A percentile compares a stretch with the other conserved stretches of the same genome.
Conservation (phyloP, 768 basidiomycete species). For the Tulasnella sp. region DNA sequence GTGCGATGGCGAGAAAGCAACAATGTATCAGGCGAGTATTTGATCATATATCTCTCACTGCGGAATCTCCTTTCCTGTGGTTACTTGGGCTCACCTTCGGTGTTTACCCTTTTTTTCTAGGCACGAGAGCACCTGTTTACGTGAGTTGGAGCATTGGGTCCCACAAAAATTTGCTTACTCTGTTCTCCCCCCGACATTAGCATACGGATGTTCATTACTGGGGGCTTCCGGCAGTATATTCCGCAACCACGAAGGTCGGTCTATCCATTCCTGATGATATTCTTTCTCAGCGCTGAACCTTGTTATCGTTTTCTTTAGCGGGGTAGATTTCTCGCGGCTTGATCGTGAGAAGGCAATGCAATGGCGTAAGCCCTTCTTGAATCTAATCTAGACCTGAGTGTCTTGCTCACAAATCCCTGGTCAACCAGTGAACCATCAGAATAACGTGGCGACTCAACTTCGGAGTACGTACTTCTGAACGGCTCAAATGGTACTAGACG, state of each 20-base stretch:
- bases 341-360: slow-evolving; percentile 11
- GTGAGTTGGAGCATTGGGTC: background rate
- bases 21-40: slow-evolving; percentile 8
- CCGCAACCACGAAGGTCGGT: slow-evolving; percentile 1
- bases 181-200: background rate
- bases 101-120: background rate
- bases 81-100: too few species aligned
- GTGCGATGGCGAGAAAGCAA: slow-evolving; percentile 14
- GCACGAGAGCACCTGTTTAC: slow-evolving; percentile 5
- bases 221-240: background rate
- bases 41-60: background rate
- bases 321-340: slow-evolving; percentile 4
- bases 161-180: background rate
- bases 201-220: slow-evolving; percentile 3
- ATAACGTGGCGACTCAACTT: slow-evolving; percentile 4
- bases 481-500: background rate
- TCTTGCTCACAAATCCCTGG: too few species aligned
- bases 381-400: too few species aligned
- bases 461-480: background rate
- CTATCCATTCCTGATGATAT: background rate
- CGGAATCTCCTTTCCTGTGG: too few species aligned
- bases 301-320: background rate
- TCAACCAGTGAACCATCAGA: slow-evolving; percentile 12
- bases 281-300: too few species aligned
- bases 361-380: slow-evolving; percentile 10